phyloP scores from a whole-genome alignment of 352 stramenopile species.

The Globisporangium paddicum region DNA sequence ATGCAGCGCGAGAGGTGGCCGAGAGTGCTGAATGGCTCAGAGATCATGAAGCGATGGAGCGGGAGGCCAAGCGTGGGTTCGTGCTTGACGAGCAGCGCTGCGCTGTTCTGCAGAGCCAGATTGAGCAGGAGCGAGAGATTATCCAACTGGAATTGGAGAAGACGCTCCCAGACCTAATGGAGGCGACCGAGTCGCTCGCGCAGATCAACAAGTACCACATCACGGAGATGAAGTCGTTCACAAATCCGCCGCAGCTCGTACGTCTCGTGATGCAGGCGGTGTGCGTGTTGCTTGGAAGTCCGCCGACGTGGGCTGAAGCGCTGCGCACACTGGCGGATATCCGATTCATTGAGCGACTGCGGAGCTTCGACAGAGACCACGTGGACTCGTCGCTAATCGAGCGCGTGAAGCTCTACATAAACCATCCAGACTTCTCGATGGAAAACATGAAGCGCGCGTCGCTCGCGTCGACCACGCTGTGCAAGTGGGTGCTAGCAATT shows the following conservation, averaged over 20 bases:
- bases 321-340: conserved; percentile 66
- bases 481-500: conserved; percentile 66
- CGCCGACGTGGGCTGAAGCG: conserved; percentile 63
- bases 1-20: conserved; percentile 26
- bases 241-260: conserved; percentile 61
- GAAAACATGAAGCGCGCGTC: conserved; percentile 74
- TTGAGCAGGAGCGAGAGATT: conserved; percentile 44
- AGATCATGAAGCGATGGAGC: conserved; percentile 33
- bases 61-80: conserved; percentile 39
- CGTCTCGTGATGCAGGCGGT: conserved; percentile 75
- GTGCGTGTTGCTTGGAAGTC: conserved; percentile 50
- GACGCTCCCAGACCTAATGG: conserved; percentile 49
- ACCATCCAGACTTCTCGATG: conserved; percentile 73
- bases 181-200: conserved; percentile 51
- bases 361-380: conserved; percentile 51
- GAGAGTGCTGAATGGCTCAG: conserved; percentile 22
- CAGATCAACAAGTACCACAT: conserved; percentile 82
- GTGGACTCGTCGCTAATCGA: conserved; percentile 42
- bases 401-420: conserved; percentile 49
- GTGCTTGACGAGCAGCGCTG: conserved; percentile 56
- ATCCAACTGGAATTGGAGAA: conserved; percentile 60
- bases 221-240: conserved; percentile 78
- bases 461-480: conserved; percentile 61
- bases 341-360: conserved; percentile 55
- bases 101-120: conserved; percentile 42